These are phyloP conservation scores for Fusarium chaquense DNA, from an alignment of 2,329 filamentous ascomycete species.

Conservation along the genomic window DNA sequence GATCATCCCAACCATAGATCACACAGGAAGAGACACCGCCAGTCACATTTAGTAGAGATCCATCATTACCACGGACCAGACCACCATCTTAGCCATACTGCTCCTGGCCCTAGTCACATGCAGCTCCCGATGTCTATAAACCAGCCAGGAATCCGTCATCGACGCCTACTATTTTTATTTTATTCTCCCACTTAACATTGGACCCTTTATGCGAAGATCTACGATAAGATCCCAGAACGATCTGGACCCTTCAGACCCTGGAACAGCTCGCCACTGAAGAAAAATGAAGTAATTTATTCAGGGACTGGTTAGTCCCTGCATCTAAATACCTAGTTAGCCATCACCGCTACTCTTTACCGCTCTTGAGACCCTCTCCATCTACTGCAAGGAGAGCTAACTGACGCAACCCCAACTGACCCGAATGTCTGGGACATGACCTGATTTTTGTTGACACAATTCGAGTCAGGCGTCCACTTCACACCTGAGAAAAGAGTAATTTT, in stretches of 20 bases:
- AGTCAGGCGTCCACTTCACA: not conserved
- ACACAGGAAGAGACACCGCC: accelerated
- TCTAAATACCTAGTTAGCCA: not conserved
- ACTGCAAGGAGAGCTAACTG: not conserved
- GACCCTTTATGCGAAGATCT: not conserved
- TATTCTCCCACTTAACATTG: not conserved
- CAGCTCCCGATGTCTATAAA: not conserved
- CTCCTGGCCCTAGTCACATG: not conserved
- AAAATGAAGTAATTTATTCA: not conserved
- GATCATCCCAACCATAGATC: not conserved
- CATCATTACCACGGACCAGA: not conserved
- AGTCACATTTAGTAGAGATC: not conserved
- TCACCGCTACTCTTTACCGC: not conserved
- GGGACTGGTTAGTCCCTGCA: not conserved
- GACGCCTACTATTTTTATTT: not conserved
- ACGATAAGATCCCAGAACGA: not conserved
- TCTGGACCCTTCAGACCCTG: not conserved
- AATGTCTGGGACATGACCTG: not conserved
- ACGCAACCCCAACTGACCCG: not conserved
- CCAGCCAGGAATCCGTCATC: not conserved
- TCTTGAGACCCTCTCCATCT: not conserved
- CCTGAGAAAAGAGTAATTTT: not conserved
- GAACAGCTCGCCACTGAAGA: no score
- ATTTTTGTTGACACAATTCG: not conserved
- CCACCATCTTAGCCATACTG: not conserved